A percentile compares a stretch with the other conserved stretches of the same genome.
These are phyloP conservation scores for Naganishia vishniacii DNA, from an alignment of 768 basidiomycete genomes.

Conservation along the genomic window DNA sequence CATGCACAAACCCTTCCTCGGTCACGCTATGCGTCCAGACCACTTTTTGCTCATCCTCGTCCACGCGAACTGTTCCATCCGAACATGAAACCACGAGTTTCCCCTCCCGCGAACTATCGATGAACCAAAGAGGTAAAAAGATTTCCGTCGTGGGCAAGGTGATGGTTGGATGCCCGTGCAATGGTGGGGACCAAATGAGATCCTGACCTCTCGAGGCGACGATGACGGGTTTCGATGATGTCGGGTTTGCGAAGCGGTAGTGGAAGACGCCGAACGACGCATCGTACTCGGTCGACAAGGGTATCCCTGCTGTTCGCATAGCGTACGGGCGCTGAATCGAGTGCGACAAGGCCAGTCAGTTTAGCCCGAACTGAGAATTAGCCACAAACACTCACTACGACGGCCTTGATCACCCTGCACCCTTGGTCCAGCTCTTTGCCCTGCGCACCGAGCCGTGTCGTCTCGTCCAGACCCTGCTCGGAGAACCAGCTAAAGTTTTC, in stretches of 20 bases:
- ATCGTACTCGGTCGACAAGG: slow-evolving; percentile 64
- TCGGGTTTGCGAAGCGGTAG: slow-evolving; percentile 26
- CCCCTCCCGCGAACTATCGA: background rate
- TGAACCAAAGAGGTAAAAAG: slow-evolving; percentile 22
- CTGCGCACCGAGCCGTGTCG: slow-evolving; percentile 54
- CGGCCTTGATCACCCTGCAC: slow-evolving; percentile 64
- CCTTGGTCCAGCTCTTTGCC: slow-evolving; percentile 74
- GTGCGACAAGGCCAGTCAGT: too few species aligned
- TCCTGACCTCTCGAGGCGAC: background rate
- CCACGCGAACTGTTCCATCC: slow-evolving; percentile 4
- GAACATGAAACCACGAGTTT: slow-evolving; percentile 10
- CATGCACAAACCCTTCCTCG: slow-evolving; percentile 10
- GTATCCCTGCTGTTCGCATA: slow-evolving; percentile 81
- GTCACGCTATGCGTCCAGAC: background rate
- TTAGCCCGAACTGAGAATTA: background rate
- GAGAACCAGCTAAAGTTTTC: slow-evolving; percentile 97
- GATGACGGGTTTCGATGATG: background rate
- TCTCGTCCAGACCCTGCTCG: slow-evolving; percentile 39
- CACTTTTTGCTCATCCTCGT: slow-evolving; percentile 11
- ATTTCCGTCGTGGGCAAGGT: slow-evolving; percentile 3
- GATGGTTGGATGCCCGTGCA: slow-evolving; percentile 21
- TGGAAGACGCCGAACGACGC: slow-evolving; percentile 28
- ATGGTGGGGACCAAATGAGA: background rate
- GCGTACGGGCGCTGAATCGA: slow-evolving; percentile 87
- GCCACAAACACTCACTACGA: slow-evolving; percentile 57